These are phyloP conservation scores for Alternaria solani DNA, from an alignment of 2,329 filamentous ascomycete genomes.

Conservation along the genomic window DNA sequence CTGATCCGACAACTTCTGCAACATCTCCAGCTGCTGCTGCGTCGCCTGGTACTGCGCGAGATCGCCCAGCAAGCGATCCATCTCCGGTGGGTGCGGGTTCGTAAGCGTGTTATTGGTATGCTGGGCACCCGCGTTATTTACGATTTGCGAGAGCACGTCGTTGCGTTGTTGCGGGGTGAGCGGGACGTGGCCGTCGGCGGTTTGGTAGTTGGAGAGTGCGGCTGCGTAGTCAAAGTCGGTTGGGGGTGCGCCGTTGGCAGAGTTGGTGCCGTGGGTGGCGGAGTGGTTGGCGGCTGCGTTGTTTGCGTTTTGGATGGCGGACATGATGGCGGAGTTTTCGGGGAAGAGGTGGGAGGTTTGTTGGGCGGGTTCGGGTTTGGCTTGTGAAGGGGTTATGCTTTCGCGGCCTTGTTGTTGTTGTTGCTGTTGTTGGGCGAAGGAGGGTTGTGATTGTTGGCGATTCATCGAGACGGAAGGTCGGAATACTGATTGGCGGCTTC, in stretches of 20 bases:
- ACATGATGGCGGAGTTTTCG: slow-evolving; percentile 60
- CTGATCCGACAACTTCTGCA: slow-evolving; percentile 80
- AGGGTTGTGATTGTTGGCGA: slow-evolving; percentile 23
- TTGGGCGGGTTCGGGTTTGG: slow-evolving; percentile 53
- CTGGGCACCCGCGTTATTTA: slow-evolving; percentile 53
- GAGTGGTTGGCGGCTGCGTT: slow-evolving; percentile 35
- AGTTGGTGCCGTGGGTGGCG: slow-evolving; percentile 24
- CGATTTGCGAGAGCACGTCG: slow-evolving; percentile 58
- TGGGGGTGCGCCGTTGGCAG: slow-evolving; percentile 25
- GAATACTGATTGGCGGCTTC: slow-evolving; percentile 33
- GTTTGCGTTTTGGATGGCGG: slow-evolving; percentile 58
- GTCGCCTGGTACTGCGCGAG: slow-evolving; percentile 73
- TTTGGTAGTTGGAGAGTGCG: slow-evolving; percentile 58
- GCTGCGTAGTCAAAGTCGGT: slow-evolving; percentile 57
- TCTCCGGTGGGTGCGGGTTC: slow-evolving; percentile 62
- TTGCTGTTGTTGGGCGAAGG: slow-evolving; percentile 14
- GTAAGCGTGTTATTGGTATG: slow-evolving; percentile 65
- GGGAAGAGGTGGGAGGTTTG: slow-evolving; percentile 33
- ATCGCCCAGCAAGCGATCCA: slow-evolving; percentile 65
- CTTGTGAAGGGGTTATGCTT: slow-evolving; percentile 29
- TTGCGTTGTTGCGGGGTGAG: slow-evolving; percentile 59
- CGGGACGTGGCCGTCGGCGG: slow-evolving; percentile 55
- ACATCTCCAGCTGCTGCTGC: slow-evolving; percentile 76
- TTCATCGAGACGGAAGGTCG: slow-evolving; percentile 29
- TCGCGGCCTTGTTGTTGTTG: slow-evolving; percentile 19